Conservation (phyloP, 768 basidiomycete genomes). For the button mushroom (Agaricus bisporus) region DNA sequence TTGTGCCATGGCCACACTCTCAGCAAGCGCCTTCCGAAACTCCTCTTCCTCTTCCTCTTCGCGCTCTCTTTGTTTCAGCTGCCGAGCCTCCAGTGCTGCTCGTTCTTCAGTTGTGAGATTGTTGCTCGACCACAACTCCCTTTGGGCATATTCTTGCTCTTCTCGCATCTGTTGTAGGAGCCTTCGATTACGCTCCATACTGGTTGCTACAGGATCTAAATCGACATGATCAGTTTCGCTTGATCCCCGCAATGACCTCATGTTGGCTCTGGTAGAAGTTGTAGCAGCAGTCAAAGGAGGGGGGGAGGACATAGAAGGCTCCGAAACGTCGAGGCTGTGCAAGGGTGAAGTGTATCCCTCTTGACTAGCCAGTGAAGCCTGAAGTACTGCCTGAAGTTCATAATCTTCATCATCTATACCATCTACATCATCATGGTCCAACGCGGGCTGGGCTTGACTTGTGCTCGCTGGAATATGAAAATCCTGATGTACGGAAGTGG, state of each 20-base stretch:
- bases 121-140: slow-evolving; percentile 44
- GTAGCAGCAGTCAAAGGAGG: slow-evolving; percentile 10
- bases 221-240: slow-evolving; percentile 20
- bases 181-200: slow-evolving; percentile 55
- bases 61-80: slow-evolving; percentile 22
- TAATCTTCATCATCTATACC: slow-evolving; percentile 79
- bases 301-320: slow-evolving; percentile 4
- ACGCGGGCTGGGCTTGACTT: slow-evolving; percentile 9
- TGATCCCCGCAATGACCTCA: not conserved
- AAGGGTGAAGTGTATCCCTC: not conserved
- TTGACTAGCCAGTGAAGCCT: slow-evolving; percentile 56
- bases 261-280: slow-evolving; percentile 12
- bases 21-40: slow-evolving; percentile 52
- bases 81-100: slow-evolving; percentile 24
- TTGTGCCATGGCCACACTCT: slow-evolving; percentile 44
- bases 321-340: not conserved
- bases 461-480: not conserved
- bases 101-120: slow-evolving; percentile 25
- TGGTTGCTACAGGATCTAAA: slow-evolving; percentile 57
- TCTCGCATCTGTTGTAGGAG: slow-evolving; percentile 59
- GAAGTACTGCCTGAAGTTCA: slow-evolving; percentile 82
- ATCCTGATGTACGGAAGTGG: not conserved
- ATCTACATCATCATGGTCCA: slow-evolving; percentile 15
- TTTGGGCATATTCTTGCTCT: slow-evolving; percentile 62
- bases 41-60: slow-evolving; percentile 56